Conservation (phyloP, 306 rosid species). For the Corylus avellana region DNA sequence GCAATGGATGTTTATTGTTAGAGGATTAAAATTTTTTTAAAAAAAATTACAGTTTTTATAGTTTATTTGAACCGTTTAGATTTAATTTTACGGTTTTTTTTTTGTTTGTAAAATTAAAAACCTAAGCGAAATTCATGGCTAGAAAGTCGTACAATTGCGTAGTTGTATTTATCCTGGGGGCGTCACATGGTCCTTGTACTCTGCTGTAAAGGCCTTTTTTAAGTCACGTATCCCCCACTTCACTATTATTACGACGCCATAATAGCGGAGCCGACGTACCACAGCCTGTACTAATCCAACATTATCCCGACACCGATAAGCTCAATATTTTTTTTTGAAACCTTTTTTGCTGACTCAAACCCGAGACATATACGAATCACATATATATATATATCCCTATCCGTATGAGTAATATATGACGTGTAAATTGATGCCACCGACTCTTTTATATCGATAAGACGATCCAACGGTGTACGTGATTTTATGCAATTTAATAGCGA, state of each 20-base stretch:
- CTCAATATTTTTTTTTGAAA: background rate
- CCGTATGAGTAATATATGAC: conserved; percentile 28
- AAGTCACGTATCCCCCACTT: conserved; percentile 42
- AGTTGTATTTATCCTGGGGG: background rate
- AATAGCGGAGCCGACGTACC: conserved; percentile 27
- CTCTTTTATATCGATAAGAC: background rate
- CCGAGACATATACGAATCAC: background rate
- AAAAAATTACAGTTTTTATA: too few relatives aligned
- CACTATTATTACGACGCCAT: conserved; percentile 1
- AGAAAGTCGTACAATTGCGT: background rate
- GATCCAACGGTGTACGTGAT: conserved; percentile 24
- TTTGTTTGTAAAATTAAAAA: too few relatives aligned
- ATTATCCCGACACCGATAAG: conserved; percentile 22
- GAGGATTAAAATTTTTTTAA: too few relatives aligned
- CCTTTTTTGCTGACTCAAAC: conserved; percentile 34
- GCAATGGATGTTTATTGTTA: too few relatives aligned
- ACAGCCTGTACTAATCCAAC: conserved; percentile 26
- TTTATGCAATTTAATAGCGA: too few relatives aligned
- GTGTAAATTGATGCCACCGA: conserved; percentile 36
- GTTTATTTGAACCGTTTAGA: too few relatives aligned
- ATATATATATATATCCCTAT: background rate
- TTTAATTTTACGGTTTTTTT: too few relatives aligned
- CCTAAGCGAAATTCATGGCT: too few relatives aligned
- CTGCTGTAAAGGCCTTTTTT: conserved; percentile 25
- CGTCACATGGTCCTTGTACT: conserved; percentile 12